phyloP scores from a whole-genome alignment of 441 rosid genomes.

The Populus trichocarpa region DNA sequence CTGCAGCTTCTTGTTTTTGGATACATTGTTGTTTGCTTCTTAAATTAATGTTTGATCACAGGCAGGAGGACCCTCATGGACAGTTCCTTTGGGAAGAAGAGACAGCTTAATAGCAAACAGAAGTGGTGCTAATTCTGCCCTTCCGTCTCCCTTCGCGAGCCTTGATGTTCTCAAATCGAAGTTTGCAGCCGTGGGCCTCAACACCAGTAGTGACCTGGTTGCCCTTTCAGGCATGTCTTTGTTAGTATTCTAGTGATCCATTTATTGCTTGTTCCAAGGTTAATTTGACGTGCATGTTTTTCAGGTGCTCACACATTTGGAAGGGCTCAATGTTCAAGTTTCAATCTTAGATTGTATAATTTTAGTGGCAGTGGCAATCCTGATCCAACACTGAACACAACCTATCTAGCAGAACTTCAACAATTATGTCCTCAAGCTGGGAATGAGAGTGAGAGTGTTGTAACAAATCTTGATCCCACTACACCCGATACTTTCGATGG shows the following conservation, averaged over 20 bases:
- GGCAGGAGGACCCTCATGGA: constrained; percentile 55
- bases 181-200: constrained; percentile 44
- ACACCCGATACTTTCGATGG: constrained; percentile 52
- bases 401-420: constrained; percentile 34
- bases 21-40: not conserved
- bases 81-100: constrained; percentile 51
- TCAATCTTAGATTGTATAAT: constrained; percentile 41
- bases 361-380: constrained; percentile 35
- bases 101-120: constrained; percentile 42
- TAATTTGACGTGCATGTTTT: not conserved
- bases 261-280: not conserved
- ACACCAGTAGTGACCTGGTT: constrained; percentile 44
- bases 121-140: constrained; percentile 20
- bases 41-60: not conserved
- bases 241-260: not conserved
- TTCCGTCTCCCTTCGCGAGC: constrained; percentile 34
- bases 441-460: constrained; percentile 21
- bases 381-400: constrained; percentile 50
- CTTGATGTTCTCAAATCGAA: constrained; percentile 30
- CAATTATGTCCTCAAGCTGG: constrained; percentile 47
- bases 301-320: constrained; percentile 71
- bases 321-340: constrained; percentile 38
- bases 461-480: constrained; percentile 42
- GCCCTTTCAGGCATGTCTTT: constrained; percentile 51
- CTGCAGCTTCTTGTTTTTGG: constrained; percentile 20